Base-by-base conservation (phyloP, 2,329 filamentous ascomycete genomes). In the Claviceps humidiphila region DNA sequence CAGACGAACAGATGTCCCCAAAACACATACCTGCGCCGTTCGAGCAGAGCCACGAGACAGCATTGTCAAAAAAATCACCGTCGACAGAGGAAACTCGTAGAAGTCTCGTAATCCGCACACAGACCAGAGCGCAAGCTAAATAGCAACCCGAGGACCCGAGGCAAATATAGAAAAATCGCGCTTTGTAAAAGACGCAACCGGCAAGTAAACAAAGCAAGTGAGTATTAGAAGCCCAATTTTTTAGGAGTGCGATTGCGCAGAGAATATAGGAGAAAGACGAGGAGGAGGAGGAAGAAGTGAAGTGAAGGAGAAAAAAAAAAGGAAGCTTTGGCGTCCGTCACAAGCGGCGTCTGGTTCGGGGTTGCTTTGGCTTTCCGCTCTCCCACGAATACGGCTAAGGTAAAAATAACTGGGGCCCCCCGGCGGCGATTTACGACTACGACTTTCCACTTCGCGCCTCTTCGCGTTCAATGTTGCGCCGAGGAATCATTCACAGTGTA, bases 41-140 rank as follows among this genome's bases (percentile, higher is more conserved):
- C 75, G 67, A 59, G 73, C 60, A 64, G 77, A 76, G 69, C 73
- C 74, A 69, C 76, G 75, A 66, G 77, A 80, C 68, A 81, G 65
- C 78, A 81, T 81, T 58, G 62, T 76, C 66, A 51, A 43, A 40
- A n/a, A 30, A 13, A 8, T 22, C 22, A 37, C 44, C 39, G n/a
- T 47, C 44, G 44, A 37, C 20, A 40, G 16, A 24, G 7, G 14
- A 34, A 41, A 42, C 43, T 34, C 30, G 30, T 34, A 34, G 9
- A 34, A 34, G 30, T 34, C 30, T 34, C 30, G 30, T 34, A 34
- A 34, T 34, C 30, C 30, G 30, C 30, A 34, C 30, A 11, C 30
- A 34, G 9, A 11, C 30, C 30, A 34, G 30, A 34, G 30, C 30
- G 9, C 30, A 34, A 34, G 9, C 30, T 11, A 34, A 34, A 34